Conservation (phyloP, 164 flowering plant genomes). For the Vitis rotundifolia region DNA sequence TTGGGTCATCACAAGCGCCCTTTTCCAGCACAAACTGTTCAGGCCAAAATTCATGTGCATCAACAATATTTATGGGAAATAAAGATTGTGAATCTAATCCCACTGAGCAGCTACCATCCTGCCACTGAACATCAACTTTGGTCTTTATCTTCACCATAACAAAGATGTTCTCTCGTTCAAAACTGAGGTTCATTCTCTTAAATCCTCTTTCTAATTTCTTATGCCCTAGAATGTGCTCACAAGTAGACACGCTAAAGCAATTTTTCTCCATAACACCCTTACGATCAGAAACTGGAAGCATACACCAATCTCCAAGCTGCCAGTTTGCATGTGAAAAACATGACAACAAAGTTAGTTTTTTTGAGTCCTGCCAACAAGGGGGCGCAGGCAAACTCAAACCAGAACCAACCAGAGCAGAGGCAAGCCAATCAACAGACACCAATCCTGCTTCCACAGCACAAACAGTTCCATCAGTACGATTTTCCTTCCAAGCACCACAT, state of each 20-base stretch:
- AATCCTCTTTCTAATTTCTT: conserved; percentile 21
- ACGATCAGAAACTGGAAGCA: conserved; percentile 37
- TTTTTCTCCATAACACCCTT: conserved; percentile 16
- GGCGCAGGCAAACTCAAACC: conserved; percentile 43
- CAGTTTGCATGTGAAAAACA: conserved; percentile 73
- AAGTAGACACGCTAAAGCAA: conserved; percentile 9
- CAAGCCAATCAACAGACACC: conserved; percentile 79
- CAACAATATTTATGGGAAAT: conserved; percentile 39
- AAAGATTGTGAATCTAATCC: conserved; percentile 51
- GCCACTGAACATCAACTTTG: conserved; percentile 71
- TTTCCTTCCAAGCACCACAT: conserved; percentile 62
- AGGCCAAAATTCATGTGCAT: conserved; percentile 75
- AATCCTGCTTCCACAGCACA: conserved; percentile 67
- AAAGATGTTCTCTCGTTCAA: conserved; percentile 38
- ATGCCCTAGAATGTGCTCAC: conserved; percentile 8
- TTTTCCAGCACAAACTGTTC: conserved; percentile 66
- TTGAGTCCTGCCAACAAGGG: conserved; percentile 45
- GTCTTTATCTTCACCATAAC: conserved; percentile 55
- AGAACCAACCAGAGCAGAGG: conserved; percentile 42
- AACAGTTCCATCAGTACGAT: conserved; percentile 64
- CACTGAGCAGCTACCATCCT: conserved; percentile 54
- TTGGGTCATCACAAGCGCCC: conserved; percentile 45
- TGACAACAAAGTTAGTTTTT: conserved; percentile 57
- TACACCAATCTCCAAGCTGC: conserved; percentile 95
- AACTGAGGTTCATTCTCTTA: conserved; percentile 15